Conservation (phyloP, 2,329 filamentous ascomycete genomes). For the Myrmaecium sp. region DNA sequence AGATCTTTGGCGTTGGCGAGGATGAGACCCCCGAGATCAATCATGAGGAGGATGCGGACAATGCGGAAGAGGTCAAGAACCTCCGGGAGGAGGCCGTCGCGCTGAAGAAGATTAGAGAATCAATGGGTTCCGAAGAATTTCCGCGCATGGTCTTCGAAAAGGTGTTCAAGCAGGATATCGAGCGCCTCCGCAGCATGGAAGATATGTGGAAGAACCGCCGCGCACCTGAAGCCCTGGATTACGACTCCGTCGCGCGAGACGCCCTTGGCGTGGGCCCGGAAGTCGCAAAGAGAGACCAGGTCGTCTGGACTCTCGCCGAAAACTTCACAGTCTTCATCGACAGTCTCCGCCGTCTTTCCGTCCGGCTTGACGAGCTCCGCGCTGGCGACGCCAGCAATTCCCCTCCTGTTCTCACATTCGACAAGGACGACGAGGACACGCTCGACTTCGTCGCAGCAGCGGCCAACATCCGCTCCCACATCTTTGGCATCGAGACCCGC, state of each 20-base stretch:
- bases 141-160: conserved; percentile 75
- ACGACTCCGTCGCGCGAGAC: conserved; percentile 40
- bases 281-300: conserved; percentile 51
- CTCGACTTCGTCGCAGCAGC: conserved; percentile 85
- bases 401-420: conserved; percentile 59
- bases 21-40: conserved; percentile 69
- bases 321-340: conserved; percentile 77
- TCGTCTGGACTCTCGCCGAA: conserved; percentile 64
- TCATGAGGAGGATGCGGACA: conserved; percentile 62
- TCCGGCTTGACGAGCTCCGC: conserved; percentile 51
- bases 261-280: conserved; percentile 34
- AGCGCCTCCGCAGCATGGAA: conserved; percentile 67
- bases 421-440: conserved; percentile 93
- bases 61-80: conserved; percentile 76
- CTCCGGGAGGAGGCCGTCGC: conserved; percentile 69
- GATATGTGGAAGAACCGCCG: conserved; percentile 89
- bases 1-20: conserved; percentile 85
- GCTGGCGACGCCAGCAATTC: conserved; percentile 30
- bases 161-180: conserved; percentile 74
- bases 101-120: conserved; percentile 63
- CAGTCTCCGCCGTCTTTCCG: conserved; percentile 61
- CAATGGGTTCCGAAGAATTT: conserved; percentile 66
- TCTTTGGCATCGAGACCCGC: conserved; percentile 79
- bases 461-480: conserved; percentile 70
- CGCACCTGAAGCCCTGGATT: conserved; percentile 57